phyloP scores from a whole-genome alignment of 2,329 filamentous ascomycete species.

The Teratosphaeria viscida region DNA sequence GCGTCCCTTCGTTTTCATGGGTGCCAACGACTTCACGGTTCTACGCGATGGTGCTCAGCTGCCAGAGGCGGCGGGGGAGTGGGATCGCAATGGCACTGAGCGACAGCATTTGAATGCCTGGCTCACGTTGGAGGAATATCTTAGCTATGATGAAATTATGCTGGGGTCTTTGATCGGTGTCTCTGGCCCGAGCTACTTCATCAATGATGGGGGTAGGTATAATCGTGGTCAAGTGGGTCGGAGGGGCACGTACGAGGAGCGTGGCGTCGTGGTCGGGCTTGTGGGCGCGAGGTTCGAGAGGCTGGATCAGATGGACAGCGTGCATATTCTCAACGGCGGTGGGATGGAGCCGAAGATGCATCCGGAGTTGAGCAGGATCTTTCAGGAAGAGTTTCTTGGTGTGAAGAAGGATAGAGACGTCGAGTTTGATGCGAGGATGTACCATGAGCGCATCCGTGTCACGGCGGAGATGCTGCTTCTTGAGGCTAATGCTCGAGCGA shows the following conservation, averaged over 20 bases:
- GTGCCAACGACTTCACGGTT: constrained; percentile 15
- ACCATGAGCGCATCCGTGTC: constrained; percentile 20
- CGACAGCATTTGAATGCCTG: constrained; percentile 14
- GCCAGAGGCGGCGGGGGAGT: constrained; percentile 7
- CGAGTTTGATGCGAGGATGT: constrained; percentile 14
- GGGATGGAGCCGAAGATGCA: constrained; percentile 7
- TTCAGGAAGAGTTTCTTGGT: constrained; percentile 13
- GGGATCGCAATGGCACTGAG: constrained; percentile 14
- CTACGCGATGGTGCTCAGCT: constrained; percentile 16
- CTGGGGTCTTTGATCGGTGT: constrained; percentile 22
- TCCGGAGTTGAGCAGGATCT: constrained; percentile 9
- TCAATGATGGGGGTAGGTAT: constrained; percentile 20
- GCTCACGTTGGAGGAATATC: constrained; percentile 17
- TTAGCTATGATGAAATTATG: constrained; percentile 28
- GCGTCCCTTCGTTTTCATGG: constrained; percentile 22
- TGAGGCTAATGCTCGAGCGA: constrained; percentile 18
- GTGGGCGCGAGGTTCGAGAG: constrained; percentile 25
- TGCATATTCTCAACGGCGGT: constrained; percentile 12
- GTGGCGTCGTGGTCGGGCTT: constrained; percentile 23
- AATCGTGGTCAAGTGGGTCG: constrained; percentile 10
- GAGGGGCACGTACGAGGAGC: constrained; percentile 11
- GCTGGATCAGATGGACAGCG: constrained; percentile 20
- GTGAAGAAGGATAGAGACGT: constrained; percentile 1
- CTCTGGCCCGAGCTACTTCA: constrained; percentile 19
- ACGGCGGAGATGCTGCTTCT: constrained; percentile 21